Percentiles rank a stretch among this genome's conserved stretches.
Conservation (phyloP, 1,139 yeast species). For the Hansenula lynferdii region DNA sequence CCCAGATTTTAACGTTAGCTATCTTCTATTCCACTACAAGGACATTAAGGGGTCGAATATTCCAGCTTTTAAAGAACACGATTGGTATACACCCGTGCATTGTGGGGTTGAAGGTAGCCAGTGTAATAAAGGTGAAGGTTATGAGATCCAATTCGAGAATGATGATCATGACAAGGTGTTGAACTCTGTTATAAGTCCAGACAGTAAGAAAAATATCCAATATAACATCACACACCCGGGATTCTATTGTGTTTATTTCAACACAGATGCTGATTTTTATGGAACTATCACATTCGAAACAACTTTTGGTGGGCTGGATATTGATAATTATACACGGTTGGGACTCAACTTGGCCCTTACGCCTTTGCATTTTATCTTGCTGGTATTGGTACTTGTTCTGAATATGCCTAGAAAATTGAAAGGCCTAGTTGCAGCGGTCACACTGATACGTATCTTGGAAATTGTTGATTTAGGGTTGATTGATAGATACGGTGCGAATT, state of each 20-base stretch:
- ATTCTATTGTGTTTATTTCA: conserved; percentile 3
- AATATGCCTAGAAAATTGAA: not conserved
- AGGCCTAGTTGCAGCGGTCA: not conserved
- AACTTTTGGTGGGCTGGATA: not conserved
- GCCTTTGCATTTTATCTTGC: not conserved
- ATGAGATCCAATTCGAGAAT: not conserved
- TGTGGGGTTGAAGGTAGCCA: not conserved
- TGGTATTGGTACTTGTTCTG: not conserved
- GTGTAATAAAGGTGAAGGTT: not conserved
- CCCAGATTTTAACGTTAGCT: not conserved
- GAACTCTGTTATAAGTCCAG: not conserved
- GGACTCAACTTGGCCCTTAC: not conserved
- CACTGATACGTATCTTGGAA: not conserved
- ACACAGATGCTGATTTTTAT: not conserved
- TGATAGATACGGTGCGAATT: not conserved
- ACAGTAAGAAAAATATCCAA: not conserved
- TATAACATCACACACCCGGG: not conserved
- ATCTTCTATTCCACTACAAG: conserved; percentile 1
- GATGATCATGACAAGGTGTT: not conserved
- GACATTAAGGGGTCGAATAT: not conserved
- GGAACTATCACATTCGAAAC: not conserved
- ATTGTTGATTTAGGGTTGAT: not conserved
- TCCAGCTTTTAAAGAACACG: not conserved
- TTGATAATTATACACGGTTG: conserved; percentile 1
- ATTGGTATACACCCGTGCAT: not conserved